These are phyloP conservation scores for Diplogelasinospora grovesii DNA, from an alignment of 495 filamentous ascomycete genomes.

Conservation along the genomic window DNA sequence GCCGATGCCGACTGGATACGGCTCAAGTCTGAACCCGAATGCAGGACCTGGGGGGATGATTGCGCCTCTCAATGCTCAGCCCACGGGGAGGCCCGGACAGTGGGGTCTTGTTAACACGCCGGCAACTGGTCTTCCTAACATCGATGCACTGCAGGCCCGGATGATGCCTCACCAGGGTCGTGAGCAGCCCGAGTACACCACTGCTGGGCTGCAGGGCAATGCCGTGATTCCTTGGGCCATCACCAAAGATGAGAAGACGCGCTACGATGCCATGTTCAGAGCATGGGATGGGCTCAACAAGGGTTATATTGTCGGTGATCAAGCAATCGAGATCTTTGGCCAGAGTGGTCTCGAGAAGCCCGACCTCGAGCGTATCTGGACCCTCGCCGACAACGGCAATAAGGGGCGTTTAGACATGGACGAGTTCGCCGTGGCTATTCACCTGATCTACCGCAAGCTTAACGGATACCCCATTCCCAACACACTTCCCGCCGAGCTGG, in stretches of 20 bases:
- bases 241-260: conserved; percentile 96
- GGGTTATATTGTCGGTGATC: conserved; percentile 87
- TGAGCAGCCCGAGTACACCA: conserved; percentile 80
- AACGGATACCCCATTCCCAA: conserved; percentile 95
- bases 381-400: conserved; percentile 86
- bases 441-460: conserved; percentile 93
- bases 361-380: conserved; percentile 92
- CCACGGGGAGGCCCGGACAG: conserved; percentile 93
- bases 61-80: conserved; percentile 75
- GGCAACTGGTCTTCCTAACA: conserved; percentile 81
- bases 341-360: conserved; percentile 88
- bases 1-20: conserved; percentile 85
- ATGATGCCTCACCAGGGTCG: conserved; percentile 98
- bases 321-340: conserved; percentile 94
- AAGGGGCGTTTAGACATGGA: conserved; percentile 92
- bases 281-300: conserved; percentile 96
- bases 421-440: conserved; percentile 98
- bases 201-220: conserved; percentile 80
- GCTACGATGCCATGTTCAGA: conserved; percentile 91
- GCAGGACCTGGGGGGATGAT: conserved; percentile 44
- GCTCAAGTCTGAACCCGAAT: conserved; percentile 57
- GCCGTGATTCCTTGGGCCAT: conserved; percentile 97
- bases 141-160: conserved; percentile 85
- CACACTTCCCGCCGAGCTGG: conserved; percentile 84
- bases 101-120: conserved; percentile 98